Evolutionary conservation across 1,284 basidiomycete species (phyloP), one percentile per base, ranked within the genome.

Genomic region (Pseudozyma pruni): DNA sequence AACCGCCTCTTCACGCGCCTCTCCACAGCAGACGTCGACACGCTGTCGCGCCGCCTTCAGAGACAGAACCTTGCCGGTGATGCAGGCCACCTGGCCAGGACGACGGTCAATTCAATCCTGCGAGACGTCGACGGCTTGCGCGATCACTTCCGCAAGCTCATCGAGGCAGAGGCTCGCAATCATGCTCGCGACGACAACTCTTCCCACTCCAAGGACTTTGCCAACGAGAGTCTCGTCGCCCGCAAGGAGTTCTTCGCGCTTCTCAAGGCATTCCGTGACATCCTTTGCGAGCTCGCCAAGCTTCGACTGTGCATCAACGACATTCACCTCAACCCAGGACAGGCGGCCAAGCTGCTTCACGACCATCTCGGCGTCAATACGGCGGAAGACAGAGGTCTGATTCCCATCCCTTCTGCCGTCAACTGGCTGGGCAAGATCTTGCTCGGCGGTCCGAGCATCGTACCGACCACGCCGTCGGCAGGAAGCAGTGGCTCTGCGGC

Each of bases 11-110:
- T 92, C 47, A 87, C 85, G 50, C 88, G 90, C 17, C 86, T 97
- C 67, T 85, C 87, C 16, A 89, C 91, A 68, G 90, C 94, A 1
- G 94, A 98, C 74, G 90, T 94, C 1, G 86, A 91, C 25, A 94
- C 93, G 0, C 86, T 98, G 35, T 91, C 91, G 39, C 90, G 91
- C 58, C 89, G 95, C 14, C 86, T 98, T 39, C 95, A 94, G 83
- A 90, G 93, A 42, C 95, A 98, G 72, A 88, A 94, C 76, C 86
- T 98, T 2, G 84, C 91, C 3, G 90, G 89, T 38, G 94, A 98
- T 75, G 87, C 98, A 17, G 88, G 89, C 14, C 92, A 97, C 78
- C 86, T 98, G 16, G 94, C 94, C 0, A 89, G 90, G 35, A 88
- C 88, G 19, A 97, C 93, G 0, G 86, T 98, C 56, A 87, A 88